phyloP scores from a whole-genome alignment of 176 grass and related monocot genomes.

The Raddia guianensis region DNA sequence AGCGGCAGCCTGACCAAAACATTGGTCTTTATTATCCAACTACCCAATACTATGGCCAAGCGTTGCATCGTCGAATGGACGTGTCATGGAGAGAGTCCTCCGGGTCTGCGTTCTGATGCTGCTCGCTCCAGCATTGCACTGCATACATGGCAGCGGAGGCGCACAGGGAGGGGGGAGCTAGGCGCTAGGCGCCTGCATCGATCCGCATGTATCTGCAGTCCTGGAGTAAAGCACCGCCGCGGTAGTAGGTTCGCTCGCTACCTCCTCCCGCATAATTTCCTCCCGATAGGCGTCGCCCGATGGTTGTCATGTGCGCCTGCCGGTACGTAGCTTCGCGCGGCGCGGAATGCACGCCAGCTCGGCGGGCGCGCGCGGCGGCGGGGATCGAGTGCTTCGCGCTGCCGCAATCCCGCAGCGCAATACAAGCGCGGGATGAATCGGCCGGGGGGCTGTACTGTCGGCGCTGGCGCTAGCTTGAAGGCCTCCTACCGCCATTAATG shows the following conservation, averaged over 20 bases:
- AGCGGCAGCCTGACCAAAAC: too few relatives aligned
- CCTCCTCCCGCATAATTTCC: neutral
- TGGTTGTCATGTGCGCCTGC: conserved; percentile 38
- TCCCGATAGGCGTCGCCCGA: neutral
- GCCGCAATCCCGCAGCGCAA: neutral
- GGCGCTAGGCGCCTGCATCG: neutral
- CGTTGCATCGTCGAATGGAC: neutral
- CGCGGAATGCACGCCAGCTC: conserved; percentile 58
- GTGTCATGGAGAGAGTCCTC: neutral
- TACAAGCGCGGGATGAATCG: neutral
- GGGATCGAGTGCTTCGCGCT: neutral
- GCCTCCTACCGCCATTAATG: conserved; percentile 49
- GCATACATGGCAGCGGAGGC: too few relatives aligned
- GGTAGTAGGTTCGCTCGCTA: conserved; percentile 32
- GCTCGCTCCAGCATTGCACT: neutral
- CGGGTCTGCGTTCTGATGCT: neutral
- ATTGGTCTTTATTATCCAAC: neutral
- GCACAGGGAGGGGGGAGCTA: neutral
- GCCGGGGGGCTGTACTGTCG: neutral
- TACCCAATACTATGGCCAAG: neutral
- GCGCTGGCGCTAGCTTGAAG: conserved; percentile 26
- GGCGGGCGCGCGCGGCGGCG: neutral
- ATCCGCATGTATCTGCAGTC: neutral
- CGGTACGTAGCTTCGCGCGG: conserved; percentile 1
- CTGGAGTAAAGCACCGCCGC: conserved; percentile 50